phyloP scores from a whole-genome alignment of 2,329 filamentous ascomycete species.

The Hypocreales sp. region DNA sequence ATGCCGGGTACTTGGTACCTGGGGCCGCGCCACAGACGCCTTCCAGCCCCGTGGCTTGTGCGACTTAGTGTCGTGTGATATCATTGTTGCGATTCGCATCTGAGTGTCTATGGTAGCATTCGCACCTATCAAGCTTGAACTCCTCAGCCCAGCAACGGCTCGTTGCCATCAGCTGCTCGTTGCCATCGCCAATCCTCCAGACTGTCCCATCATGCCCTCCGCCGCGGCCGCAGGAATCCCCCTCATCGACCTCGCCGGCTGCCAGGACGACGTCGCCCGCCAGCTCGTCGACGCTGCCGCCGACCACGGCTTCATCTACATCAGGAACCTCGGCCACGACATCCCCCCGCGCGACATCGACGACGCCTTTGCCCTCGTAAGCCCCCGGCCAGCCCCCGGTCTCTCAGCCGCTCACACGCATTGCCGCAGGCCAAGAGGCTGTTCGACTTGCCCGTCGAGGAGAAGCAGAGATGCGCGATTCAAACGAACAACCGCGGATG shows the following conservation, averaged over 20 bases:
- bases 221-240: constrained; percentile 60
- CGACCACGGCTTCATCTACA: constrained; percentile 78
- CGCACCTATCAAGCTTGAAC: no score
- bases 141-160: no score
- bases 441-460: constrained; percentile 51
- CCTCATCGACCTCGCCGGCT: constrained; percentile 60
- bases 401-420: not conserved
- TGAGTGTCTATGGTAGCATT: no score
- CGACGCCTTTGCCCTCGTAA: constrained; percentile 58
- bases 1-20: no score
- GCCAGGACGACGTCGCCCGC: constrained; percentile 42
- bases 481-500: constrained; percentile 74
- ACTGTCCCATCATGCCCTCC: constrained; percentile 3
- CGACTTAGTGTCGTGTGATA: no score
- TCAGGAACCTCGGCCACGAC: constrained; percentile 57
- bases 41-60: no score
- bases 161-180: no score
- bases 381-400: constrained; percentile 4
- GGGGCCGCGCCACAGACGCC: no score
- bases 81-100: no score
- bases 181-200: no score
- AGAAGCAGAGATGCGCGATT: constrained; percentile 64
- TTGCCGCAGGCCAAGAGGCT: constrained; percentile 45
- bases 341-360: constrained; percentile 54
- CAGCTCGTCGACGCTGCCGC: constrained; percentile 67